Conservation (phyloP, 805 yeast species). For the Zygosaccharomyces pseudorouxii region DNA sequence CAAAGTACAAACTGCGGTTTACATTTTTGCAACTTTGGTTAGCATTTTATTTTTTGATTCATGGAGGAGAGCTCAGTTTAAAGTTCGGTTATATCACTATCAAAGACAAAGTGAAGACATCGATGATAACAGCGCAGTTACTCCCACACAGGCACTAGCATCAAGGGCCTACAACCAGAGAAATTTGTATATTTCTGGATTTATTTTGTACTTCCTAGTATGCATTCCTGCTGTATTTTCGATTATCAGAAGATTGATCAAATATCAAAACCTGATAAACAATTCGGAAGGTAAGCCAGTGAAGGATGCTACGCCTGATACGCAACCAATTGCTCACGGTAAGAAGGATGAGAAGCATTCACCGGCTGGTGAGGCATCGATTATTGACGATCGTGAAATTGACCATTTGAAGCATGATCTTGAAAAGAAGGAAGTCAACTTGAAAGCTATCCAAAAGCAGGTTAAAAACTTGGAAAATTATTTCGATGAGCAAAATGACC, state of each 20-base stretch:
- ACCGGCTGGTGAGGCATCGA: slow-evolving; percentile 12
- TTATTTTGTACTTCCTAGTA: slow-evolving; percentile 50
- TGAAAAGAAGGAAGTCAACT: slow-evolving; percentile 40
- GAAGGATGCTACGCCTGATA: slow-evolving; percentile 1
- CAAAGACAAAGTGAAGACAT: slow-evolving; percentile 24
- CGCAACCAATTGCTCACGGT: not conserved
- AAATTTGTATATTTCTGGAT: slow-evolving; percentile 59
- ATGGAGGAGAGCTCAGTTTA: slow-evolving; percentile 40
- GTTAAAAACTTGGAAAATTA: slow-evolving; percentile 46
- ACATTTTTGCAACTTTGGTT: slow-evolving; percentile 42
- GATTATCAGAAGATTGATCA: slow-evolving; percentile 49
- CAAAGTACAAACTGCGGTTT: slow-evolving; percentile 44
- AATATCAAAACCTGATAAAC: slow-evolving; percentile 38
- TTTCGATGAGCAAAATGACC: slow-evolving; percentile 41
- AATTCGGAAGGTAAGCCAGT: slow-evolving; percentile 7
- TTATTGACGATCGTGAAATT: slow-evolving; percentile 31
- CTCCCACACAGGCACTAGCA: slow-evolving; percentile 50
- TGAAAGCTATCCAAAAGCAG: slow-evolving; percentile 47
- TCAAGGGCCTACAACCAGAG: slow-evolving; percentile 60
- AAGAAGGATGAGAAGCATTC: slow-evolving; percentile 12
- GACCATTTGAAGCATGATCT: slow-evolving; percentile 38
- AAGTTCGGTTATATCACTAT: slow-evolving; percentile 26
- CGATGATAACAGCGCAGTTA: slow-evolving; percentile 26
- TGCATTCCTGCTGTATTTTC: slow-evolving; percentile 53
- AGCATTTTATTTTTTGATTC: slow-evolving; percentile 52